These are phyloP conservation scores for Suhomyces tanzawaensis DNA, from an alignment of 805 yeast species.

Conservation along the genomic window DNA sequence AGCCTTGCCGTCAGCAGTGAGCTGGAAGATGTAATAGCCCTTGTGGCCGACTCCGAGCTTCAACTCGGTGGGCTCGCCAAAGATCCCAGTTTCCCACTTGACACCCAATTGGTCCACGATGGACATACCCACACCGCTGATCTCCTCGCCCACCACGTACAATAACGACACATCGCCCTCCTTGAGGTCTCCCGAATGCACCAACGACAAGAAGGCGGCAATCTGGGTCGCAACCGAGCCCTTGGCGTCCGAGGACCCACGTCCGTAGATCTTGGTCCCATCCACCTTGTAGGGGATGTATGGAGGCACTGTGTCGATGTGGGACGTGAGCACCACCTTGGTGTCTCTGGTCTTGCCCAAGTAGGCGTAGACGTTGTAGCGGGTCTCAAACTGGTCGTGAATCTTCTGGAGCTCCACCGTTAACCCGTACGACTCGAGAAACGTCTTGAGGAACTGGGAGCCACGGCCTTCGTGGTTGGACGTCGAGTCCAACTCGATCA, in stretches of 20 bases:
- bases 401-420: constrained; percentile 49
- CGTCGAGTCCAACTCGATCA: constrained; percentile 27
- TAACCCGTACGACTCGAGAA: constrained; percentile 43
- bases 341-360: constrained; percentile 44
- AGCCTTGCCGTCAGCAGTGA: constrained; percentile 53
- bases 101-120: constrained; percentile 40
- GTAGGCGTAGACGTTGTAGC: constrained; percentile 60
- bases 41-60: constrained; percentile 71
- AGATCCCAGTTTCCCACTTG: constrained; percentile 59
- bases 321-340: constrained; percentile 55
- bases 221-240: constrained; percentile 66
- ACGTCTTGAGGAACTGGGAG: constrained; percentile 36
- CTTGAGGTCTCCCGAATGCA: constrained; percentile 31
- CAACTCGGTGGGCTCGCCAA: constrained; percentile 75
- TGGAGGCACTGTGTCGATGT: constrained; percentile 74
- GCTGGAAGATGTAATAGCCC: constrained; percentile 46
- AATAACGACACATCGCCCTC: constrained; percentile 59
- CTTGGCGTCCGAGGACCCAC: constrained; percentile 74
- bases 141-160: constrained; percentile 71
- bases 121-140: constrained; percentile 63
- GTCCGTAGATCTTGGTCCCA: constrained; percentile 54
- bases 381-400: constrained; percentile 19
- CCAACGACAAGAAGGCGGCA: constrained; percentile 49
- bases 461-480: constrained; percentile 29
- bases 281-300: constrained; percentile 48